phyloP scores from a whole-genome alignment of 176 grass and related monocot genomes.

The Otatea glauca region DNA sequence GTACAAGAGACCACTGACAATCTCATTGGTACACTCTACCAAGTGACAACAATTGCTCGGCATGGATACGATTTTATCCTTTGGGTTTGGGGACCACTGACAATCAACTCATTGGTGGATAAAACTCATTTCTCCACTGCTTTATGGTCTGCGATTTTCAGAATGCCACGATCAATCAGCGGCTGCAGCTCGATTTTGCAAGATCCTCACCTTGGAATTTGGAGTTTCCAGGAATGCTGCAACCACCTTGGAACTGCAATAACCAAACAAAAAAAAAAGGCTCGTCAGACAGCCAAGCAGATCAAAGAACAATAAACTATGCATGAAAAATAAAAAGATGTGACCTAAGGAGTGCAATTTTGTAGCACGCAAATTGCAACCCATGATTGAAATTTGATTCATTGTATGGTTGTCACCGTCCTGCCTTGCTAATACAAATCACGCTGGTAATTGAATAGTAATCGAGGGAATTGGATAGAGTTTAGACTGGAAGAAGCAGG shows the following conservation, averaged over 20 bases:
- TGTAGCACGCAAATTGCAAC: neutral
- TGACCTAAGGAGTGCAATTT: neutral
- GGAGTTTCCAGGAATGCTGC: constrained; percentile 79
- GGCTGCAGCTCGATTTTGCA: constrained; percentile 65
- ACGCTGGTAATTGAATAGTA: too few species aligned
- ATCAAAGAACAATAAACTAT: neutral
- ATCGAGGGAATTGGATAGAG: too few species aligned
- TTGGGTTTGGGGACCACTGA: too few species aligned
- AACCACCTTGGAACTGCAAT: constrained; percentile 81
- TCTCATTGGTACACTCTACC: neutral
- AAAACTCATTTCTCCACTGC: constrained; percentile 39
- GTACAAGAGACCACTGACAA: neutral
- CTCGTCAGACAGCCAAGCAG: constrained; percentile 16
- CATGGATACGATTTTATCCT: neutral
- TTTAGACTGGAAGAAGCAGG: too few species aligned
- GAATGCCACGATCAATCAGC: constrained; percentile 62
- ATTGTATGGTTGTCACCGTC: neutral
- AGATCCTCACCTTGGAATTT: constrained; percentile 56
- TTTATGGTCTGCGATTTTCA: constrained; percentile 63
- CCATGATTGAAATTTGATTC: neutral
- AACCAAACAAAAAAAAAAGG: constrained; percentile 13
- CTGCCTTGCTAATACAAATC: too few species aligned
- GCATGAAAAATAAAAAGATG: neutral
- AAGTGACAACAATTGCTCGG: neutral
- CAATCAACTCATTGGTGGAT: neutral